phyloP scores from a whole-genome alignment of 2,329 filamentous ascomycete species.

The Pestalotiopsis sp. region DNA sequence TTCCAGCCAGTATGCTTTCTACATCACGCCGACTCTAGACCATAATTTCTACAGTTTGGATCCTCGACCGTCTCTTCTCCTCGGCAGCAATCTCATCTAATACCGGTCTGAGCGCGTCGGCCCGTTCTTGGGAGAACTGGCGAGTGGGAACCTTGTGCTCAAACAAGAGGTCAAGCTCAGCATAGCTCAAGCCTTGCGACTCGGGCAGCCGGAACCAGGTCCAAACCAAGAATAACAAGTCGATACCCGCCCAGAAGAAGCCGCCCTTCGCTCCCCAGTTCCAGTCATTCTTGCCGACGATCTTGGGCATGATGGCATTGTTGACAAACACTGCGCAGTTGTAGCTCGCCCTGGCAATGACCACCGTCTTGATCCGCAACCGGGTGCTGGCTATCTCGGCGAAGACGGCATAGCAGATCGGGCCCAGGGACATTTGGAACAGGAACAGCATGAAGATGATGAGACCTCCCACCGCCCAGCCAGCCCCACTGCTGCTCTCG shows the following conservation, averaged over 20 bases:
- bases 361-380: slow-evolving; percentile 12
- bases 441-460: slow-evolving; percentile 16
- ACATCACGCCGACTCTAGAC: not conserved
- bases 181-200: slow-evolving; percentile 10
- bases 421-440: slow-evolving; percentile 15
- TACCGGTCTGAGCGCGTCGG: slow-evolving; percentile 2
- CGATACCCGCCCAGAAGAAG: slow-evolving; percentile 15
- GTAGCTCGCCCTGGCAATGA: slow-evolving; percentile 14
- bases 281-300: slow-evolving; percentile 12
- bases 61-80: slow-evolving; percentile 1
- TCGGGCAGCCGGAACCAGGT: slow-evolving; percentile 16
- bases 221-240: slow-evolving; percentile 11
- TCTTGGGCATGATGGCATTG: slow-evolving; percentile 14
- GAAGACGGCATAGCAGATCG: slow-evolving; percentile 13
- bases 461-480: slow-evolving; percentile 14
- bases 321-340: slow-evolving; percentile 10
- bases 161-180: slow-evolving; percentile 15
- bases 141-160: slow-evolving; percentile 13
- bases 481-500: slow-evolving; percentile 5
- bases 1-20: too few species aligned
- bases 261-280: slow-evolving; percentile 14
- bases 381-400: slow-evolving; percentile 15
- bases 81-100: slow-evolving; percentile 2
- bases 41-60: not conserved
- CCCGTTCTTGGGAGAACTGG: slow-evolving; percentile 9